Base-by-base conservation (phyloP, 495 filamentous ascomycete genomes). In the Penicillium cosmopolitanum region DNA sequence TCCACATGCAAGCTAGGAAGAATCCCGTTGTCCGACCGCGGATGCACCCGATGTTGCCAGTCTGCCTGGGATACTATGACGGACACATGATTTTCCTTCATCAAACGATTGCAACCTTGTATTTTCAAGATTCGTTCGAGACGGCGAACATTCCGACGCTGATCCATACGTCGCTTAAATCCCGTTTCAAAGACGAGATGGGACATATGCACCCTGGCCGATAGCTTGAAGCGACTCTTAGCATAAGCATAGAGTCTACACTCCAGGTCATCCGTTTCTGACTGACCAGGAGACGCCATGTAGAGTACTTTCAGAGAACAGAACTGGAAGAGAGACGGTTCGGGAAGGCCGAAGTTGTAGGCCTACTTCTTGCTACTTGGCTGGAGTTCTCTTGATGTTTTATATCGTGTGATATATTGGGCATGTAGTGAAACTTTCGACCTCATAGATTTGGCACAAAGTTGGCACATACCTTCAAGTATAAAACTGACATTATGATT, bases 101-200 rank as follows among this genome's bases (percentile, higher is more conserved):
- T 55, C 16, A 55, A 33, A 5, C 53, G 40, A 9, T 25, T 25
- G 23, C 53, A 55, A 7, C 53, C 53, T 46, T 55, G 53, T n/a
- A 46, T 28, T 46, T 47, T 19, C 40, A 55, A n/a, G 23, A 43
- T 40, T 18, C 36, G 28, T 47, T 47, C 15, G 4, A 46, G 25
- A 21, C 53, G 19, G 3, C n/a, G 12, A 13, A 55, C n/a, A 46
- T 46, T 55, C 6, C 33, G 23, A 11, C 21, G 40, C 8, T 55
- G n/a, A 35, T 55, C 40, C 40, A 55, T 55, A 8, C 40, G 33
- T 23, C 19, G 8, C 11, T 43, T 25, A 35, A 55, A 46, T 28
- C 40, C 40, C 23, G 28, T 33, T 47, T 46, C 40, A 15, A 55
- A 55, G 18, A 28, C 8, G 13, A 55, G 38, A 28, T 34, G 25